Conservation (phyloP, 75 land plant species). For the Selaginella tamariscina region DNA sequence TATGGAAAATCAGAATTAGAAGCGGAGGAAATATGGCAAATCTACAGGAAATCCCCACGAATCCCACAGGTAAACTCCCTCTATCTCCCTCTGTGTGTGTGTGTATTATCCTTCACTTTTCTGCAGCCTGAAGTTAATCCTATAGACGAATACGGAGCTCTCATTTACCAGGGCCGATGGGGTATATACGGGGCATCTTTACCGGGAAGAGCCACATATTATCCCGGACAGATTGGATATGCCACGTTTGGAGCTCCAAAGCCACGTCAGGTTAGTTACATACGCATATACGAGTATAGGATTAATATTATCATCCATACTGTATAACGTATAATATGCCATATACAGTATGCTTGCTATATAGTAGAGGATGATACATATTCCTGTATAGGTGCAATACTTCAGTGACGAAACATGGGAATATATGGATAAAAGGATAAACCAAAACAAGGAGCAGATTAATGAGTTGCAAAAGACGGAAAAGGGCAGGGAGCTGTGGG, state of each 20-base stretch:
- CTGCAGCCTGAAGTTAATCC: slow-evolving; percentile 52
- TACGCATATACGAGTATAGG: neutral
- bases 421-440: neutral
- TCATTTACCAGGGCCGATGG: slow-evolving; percentile 83
- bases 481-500: neutral
- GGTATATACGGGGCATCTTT: slow-evolving; percentile 76
- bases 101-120: neutral
- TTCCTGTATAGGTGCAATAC: neutral
- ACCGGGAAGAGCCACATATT: slow-evolving; percentile 83
- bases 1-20: slow-evolving; percentile 67
- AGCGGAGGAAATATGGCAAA: slow-evolving; percentile 78
- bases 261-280: slow-evolving; percentile 51
- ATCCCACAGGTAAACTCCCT: slow-evolving; percentile 53
- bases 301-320: no score
- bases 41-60: slow-evolving; percentile 56
- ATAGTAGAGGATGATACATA: neutral
- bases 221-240: slow-evolving; percentile 75
- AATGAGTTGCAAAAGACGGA: neutral
- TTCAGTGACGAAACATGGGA: neutral
- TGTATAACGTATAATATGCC: no score
- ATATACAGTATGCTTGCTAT: no score
- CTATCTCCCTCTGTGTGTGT: neutral
- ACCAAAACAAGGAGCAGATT: neutral
- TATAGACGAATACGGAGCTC: slow-evolving; percentile 85
- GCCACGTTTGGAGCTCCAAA: slow-evolving; percentile 89